phyloP scores from a whole-genome alignment of 2,329 filamentous ascomycete species.

The Endocalyx cinctus region DNA sequence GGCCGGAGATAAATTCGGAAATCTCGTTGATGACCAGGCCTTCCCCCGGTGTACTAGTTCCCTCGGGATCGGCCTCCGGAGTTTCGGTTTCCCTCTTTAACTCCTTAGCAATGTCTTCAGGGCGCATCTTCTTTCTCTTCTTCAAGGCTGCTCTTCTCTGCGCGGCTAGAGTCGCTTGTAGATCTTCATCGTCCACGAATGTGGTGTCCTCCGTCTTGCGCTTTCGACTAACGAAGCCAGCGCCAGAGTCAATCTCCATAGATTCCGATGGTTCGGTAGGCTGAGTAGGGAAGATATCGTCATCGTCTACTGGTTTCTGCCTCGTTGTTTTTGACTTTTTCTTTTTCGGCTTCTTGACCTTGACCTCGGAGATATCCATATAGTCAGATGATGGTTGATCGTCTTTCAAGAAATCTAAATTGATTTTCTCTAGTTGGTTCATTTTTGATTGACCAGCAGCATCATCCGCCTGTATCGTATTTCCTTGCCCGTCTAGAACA shows the following conservation, averaged over 20 bases:
- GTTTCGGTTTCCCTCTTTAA: slow-evolving; percentile 60
- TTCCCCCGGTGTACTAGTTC: too few relatives aligned
- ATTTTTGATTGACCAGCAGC: slow-evolving; percentile 49
- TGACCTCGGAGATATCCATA: slow-evolving; percentile 78
- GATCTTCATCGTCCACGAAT: slow-evolving; percentile 86
- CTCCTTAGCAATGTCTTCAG: slow-evolving; percentile 81
- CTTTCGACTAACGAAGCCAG: slow-evolving; percentile 50
- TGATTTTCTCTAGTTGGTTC: slow-evolving; percentile 67
- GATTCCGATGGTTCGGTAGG: slow-evolving; percentile 35
- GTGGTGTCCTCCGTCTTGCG: slow-evolving; percentile 60
- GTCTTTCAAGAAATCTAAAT: slow-evolving; percentile 60
- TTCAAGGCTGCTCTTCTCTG: slow-evolving; percentile 82
- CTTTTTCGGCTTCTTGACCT: slow-evolving; percentile 91
- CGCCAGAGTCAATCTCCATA: slow-evolving; percentile 75
- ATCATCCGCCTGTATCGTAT: slow-evolving; percentile 58
- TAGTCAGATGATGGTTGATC: slow-evolving; percentile 79
- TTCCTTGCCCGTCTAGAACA: slow-evolving; percentile 75
- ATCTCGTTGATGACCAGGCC: slow-evolving; percentile 95
- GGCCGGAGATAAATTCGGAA: slow-evolving; percentile 84
- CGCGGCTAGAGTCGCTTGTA: slow-evolving; percentile 80
- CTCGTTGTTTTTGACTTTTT: slow-evolving; percentile 77
- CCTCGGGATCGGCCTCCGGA: slow-evolving; percentile 36
- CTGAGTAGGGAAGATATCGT: slow-evolving; percentile 50
- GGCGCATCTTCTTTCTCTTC: slow-evolving; percentile 81
- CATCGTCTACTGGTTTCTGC: slow-evolving; percentile 62